Evolutionary conservation across 257 asterid genomes (phyloP).

Genomic region (Nicotiana knightiana): DNA sequence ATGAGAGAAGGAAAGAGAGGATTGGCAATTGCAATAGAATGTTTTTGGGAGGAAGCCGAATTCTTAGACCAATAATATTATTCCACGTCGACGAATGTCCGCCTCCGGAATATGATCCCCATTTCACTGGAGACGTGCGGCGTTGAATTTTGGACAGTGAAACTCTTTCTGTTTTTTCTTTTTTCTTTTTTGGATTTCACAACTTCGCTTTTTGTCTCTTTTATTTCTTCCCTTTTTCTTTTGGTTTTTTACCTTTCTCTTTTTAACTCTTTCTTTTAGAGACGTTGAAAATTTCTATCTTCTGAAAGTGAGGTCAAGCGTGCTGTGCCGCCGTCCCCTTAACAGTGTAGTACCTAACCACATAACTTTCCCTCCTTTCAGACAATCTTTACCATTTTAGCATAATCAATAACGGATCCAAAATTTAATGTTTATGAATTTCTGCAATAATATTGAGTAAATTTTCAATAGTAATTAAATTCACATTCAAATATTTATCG

Average conservation of each 20-base stretch:
- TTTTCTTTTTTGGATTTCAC: neutral
- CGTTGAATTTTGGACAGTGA: neutral
- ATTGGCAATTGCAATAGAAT: neutral
- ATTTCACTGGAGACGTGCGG: neutral
- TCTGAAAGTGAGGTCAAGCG: neutral
- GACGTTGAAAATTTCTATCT: neutral
- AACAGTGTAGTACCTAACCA: neutral
- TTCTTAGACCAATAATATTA: neutral
- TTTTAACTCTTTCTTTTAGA: neutral
- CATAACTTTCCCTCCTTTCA: neutral
- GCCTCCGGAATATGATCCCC: constrained; percentile 6
- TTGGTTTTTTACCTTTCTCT: neutral
- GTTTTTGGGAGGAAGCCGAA: neutral
- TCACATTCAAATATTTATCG: too few relatives aligned
- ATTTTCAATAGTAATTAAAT: too few relatives aligned
- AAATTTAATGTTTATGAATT: too few relatives aligned
- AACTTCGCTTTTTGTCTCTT: neutral
- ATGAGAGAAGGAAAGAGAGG: neutral
- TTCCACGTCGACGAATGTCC: constrained; percentile 2
- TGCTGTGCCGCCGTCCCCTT: neutral
- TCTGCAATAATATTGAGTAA: too few relatives aligned
- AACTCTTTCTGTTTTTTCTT: neutral
- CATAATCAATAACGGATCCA: too few relatives aligned
- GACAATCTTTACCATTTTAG: too few relatives aligned
- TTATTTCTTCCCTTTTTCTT: too few relatives aligned